Evolutionary conservation across 2,329 filamentous ascomycete species (phyloP), one percentile per base, ranked within the genome.

Genomic region (Coccinonectria pachysandricola): DNA sequence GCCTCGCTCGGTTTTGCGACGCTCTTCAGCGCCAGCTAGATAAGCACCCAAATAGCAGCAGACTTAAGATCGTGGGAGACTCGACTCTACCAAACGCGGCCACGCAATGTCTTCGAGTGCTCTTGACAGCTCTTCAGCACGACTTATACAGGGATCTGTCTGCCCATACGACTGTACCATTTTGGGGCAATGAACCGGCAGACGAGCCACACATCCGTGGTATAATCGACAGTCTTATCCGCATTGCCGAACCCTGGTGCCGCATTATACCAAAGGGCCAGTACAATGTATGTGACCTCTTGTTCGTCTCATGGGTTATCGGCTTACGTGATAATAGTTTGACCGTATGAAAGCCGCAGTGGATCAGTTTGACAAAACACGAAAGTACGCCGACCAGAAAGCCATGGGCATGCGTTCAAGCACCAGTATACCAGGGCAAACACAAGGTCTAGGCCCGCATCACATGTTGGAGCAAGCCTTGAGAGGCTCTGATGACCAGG

Each of bases 41-140:
- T 6, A 34, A 40, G 15, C 43, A 43, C 19, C 41, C 40, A 3
- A 27, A 43, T 10, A 40, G 36, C 8, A 36, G 41, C 12, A 48
- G 36, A 15, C 40, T 39, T 12, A 42, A 40, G 21, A 24, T 54
- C 5, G 44, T 47, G 2, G 49, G 49, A 3, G 51, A 53, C 21
- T 46, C 42, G 15, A 48, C 49, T 12, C 45, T 50, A 15, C 38
- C 49, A n/a, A 48, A 53, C 16, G 42, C 53, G 31, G 42, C 41
- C 6, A 48, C 46, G 3, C 44, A 50, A 11, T 45, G 43, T 11
- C 39, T 53, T 5, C 43, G 46, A 7, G 46, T 59, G 8, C 38
- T 60, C 11, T 34, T 60, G 16, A 43, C 51, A 10, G 53, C 56
- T 12, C 35, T 52, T 15, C 48, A 57, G 23, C 47, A 59, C 26